Conservation (phyloP, 768 basidiomycete species). For the Tylopilus intermedius region DNA sequence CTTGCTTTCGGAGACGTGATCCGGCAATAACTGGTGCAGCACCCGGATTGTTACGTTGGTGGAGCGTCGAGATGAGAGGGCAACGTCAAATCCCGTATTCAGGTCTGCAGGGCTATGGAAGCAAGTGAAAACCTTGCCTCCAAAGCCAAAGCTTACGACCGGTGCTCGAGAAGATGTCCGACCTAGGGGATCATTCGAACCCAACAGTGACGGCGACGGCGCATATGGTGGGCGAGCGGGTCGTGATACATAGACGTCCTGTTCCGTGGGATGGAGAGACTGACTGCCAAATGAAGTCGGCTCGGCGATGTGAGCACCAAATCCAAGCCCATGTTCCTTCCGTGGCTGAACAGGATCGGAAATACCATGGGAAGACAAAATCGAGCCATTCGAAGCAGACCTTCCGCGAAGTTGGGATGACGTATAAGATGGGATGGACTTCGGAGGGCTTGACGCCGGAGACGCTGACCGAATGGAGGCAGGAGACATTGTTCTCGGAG, state of each 20-base stretch:
- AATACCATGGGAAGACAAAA: constrained; percentile 30
- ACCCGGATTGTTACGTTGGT: constrained; percentile 65
- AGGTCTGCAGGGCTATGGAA: constrained; percentile 70
- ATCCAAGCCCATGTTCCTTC: constrained; percentile 26
- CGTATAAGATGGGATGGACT: constrained; percentile 13
- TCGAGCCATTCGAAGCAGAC: constrained; percentile 44
- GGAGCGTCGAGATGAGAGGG: constrained; percentile 64
- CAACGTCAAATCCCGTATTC: constrained; percentile 73
- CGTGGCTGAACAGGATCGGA: constrained; percentile 18
- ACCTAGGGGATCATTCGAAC: constrained; percentile 77
- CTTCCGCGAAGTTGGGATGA: constrained; percentile 31
- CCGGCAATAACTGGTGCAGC: constrained; percentile 65
- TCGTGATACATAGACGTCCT: constrained; percentile 27
- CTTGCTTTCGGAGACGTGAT: constrained; percentile 53
- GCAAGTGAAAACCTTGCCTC: constrained; percentile 85
- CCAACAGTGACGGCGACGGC: constrained; percentile 78
- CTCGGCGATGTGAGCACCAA: constrained; percentile 17
- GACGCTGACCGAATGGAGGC: constrained; percentile 20
- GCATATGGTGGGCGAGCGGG: constrained; percentile 60
- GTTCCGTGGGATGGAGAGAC: constrained; percentile 17
- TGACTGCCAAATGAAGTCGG: constrained; percentile 15
- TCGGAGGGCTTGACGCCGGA: constrained; percentile 30
- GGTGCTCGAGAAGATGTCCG: constrained; percentile 71
- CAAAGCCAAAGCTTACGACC: constrained; percentile 86
- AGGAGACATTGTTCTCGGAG: constrained; percentile 32